phyloP scores from a whole-genome alignment of 1,139 yeast genomes.

The Sugiyamaella xylanicola region DNA sequence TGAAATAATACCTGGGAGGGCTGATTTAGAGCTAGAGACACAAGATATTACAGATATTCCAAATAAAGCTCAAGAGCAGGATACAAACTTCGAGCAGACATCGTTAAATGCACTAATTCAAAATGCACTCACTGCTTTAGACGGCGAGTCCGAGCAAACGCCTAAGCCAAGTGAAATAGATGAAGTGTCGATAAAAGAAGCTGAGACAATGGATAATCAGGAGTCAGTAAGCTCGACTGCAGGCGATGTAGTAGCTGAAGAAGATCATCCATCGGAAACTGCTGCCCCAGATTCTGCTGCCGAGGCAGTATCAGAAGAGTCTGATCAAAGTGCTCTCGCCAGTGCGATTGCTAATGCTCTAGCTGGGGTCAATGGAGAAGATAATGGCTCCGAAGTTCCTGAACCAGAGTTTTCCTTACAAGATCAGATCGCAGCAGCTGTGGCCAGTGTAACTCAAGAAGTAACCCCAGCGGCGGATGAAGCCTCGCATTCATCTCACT shows the following conservation, averaged over 20 bases:
- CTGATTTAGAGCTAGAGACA: background rate
- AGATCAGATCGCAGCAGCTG: background rate
- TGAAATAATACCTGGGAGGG: too few species aligned
- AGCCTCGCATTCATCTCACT: too few species aligned
- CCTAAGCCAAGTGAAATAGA: background rate
- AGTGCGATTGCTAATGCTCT: constrained; percentile 10
- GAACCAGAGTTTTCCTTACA: background rate
- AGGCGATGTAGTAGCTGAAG: background rate
- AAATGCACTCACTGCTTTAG: constrained; percentile 16
- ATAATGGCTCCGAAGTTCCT: background rate
- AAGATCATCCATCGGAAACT: background rate
- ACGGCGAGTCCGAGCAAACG: background rate
- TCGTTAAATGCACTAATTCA: constrained; percentile 12
- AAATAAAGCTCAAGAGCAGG: constrained; percentile 4
- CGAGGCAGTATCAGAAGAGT: background rate
- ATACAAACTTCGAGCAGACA: constrained; percentile 1
- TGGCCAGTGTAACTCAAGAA: background rate
- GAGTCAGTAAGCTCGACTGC: too few species aligned
- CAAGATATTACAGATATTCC: too few species aligned
- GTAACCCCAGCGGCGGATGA: background rate
- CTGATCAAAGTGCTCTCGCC: constrained; percentile 1
- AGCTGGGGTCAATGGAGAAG: constrained; percentile 1
- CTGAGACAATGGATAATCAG: too few species aligned
- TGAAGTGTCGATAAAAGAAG: too few species aligned
- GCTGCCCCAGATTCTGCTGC: too few species aligned